Evolutionary conservation across 805 yeast genomes (phyloP), one percentile per base, ranked within the genome.

Genomic region (Helenozyma baotianmanensis): DNA sequence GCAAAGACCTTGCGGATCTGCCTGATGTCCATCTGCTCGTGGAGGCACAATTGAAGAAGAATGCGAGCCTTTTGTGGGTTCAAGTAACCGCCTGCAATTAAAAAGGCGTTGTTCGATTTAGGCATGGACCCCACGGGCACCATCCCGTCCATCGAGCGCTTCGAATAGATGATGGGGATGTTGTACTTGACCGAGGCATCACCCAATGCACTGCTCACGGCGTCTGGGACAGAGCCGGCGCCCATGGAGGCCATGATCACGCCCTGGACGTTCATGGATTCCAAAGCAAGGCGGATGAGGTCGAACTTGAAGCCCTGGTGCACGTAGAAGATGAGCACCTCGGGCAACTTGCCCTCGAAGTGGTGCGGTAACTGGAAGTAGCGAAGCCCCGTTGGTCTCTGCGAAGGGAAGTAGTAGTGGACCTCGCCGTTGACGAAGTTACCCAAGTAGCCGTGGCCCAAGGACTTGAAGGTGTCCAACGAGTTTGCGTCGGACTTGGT

Each of bases 401-500:
- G 70, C 2, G 82, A 74, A 25, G 84, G 84, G 46, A 70, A 79
- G 47, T 76, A 78, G 50, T 72, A 80, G 48, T 76, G 80, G 17
- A 79, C 72, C 48, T 74, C 76, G 36, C 78, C 77, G 48, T 79
- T 76, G 23, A 80, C 82, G 50, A 80, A 79, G 48, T 74, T 76
- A 4, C 88, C 88, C 45, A 80, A 54, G 50, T 78, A 80, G 9
- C 87, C 87, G 48, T 79, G 84, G 39, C 82, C 81, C 23, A 72
- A 74, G 8, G 72, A 66, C 51, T 78, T 79, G 62, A 80, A 80
- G 3, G 86, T 78, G 48, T 80, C 86, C 34, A 80, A 61, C 6
- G 82, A 71, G 52, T 80, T 80, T 17, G 86, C 84, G 46, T 79
- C 79, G 13, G 82, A 71, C 54, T 80, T 80, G 35, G 83, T 80